Evolutionary conservation across 768 basidiomycete genomes (phyloP), one percentile per base, ranked within the genome.

Genomic region (Suillus brevipes): DNA sequence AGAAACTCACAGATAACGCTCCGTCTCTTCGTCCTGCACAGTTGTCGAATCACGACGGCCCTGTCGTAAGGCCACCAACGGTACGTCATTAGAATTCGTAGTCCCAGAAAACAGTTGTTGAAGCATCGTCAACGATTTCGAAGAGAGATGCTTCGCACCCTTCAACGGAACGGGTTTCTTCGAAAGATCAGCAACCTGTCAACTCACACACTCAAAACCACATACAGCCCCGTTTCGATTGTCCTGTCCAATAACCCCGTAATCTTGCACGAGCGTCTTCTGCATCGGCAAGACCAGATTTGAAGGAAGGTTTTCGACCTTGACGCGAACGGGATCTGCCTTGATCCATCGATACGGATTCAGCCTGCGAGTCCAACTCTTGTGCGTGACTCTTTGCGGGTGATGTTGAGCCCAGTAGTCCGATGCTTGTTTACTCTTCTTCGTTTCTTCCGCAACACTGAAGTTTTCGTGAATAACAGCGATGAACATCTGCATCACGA

Each of bases 381-480:
- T 61, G 31, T 63, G 64, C 18, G 83, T 80, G 7, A 83, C 72
- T 63, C 83, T 78, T 56, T 81, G 80, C 28, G 83, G 83, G 64
- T 88, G 85, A 65, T 86, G 82, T 49, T 83, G 82, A 18, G 80
- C 86, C 79, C 84, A 87, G 73, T 88, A 90, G 56, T 87, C 84
- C 7, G 87, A 85, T 6, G 90, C 87, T 76, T 97, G 97, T 67
- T 90, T 84, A 18, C 85, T 84, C 61, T 89, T 87, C 80, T 98
- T 98, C 34, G 88, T 84, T 73, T 96, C 94, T 72, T 98, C 97
- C 0, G 94, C 94, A 6, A 97, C 87, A 28, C 89, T 83, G 70
- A 99, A 98, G 76, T 96, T 97, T 81, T 96, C 95, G 71, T 95
- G 93, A 82, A 97, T 95, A 53, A 97, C 95, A 40, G 97, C 97